These are phyloP conservation scores for Diaporthe velutina DNA, from an alignment of 2,329 filamentous ascomycete species.

Conservation along the genomic window DNA sequence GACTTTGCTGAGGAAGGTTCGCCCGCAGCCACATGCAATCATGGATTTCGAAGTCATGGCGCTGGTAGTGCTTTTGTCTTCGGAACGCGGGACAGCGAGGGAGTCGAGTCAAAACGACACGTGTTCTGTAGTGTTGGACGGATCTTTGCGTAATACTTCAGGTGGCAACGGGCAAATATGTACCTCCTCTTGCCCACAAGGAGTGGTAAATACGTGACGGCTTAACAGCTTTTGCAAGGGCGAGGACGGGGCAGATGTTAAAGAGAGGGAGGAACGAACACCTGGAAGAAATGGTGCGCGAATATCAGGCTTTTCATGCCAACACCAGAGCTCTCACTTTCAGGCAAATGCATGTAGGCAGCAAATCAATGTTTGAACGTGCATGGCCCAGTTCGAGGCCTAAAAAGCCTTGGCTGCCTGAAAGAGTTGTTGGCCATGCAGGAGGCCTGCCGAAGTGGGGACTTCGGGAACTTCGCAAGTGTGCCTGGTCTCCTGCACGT, in stretches of 20 bases:
- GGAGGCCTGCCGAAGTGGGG: slow-evolving; percentile 6
- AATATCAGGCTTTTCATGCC: background rate
- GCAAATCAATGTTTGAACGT: background rate
- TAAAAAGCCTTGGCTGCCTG: background rate
- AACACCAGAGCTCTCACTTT: background rate
- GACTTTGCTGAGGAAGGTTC: background rate
- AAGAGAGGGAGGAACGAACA: background rate
- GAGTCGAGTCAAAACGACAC: too few relatives aligned
- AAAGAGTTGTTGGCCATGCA: background rate
- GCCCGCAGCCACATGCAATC: background rate
- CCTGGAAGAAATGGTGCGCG: background rate
- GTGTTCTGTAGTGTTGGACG: background rate
- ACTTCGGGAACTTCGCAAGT: background rate
- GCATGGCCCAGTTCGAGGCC: too few relatives aligned
- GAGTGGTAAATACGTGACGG: background rate
- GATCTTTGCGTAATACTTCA: background rate
- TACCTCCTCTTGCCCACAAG: background rate
- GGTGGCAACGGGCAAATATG: background rate
- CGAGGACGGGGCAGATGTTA: background rate
- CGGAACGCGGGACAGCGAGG: background rate
- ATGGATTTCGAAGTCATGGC: background rate
- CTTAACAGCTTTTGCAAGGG: background rate
- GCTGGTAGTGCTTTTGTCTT: background rate
- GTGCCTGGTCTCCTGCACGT: background rate
- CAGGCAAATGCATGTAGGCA: background rate